Base-by-base conservation (phyloP, 805 yeast genomes). In the Yarrowia sp. region DNA sequence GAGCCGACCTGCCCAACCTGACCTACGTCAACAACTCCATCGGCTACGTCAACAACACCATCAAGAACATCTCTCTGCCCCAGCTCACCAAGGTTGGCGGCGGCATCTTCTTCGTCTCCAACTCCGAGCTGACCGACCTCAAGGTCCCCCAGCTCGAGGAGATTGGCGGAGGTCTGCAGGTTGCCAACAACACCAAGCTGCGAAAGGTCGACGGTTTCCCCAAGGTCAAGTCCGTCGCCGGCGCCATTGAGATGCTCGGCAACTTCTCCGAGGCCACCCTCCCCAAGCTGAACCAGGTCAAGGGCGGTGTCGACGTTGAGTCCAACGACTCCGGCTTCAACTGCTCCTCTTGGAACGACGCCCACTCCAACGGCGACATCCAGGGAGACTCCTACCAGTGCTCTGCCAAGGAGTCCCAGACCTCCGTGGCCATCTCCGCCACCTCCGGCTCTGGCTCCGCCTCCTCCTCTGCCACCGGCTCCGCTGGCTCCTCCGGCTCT, bases 111-210 rank as follows among this genome's bases (percentile, higher is more conserved):
- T 81, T 95, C 76, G 82, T 82, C 78, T 83, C 88, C 74, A 95
- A 95, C 86, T 84, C 85, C 71, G 85, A 89, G 68, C 86, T 95
- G 79, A 85, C 86, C 75, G 84, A 82, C 74, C 73, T 90, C 70
- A 87, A 88, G 73, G 89, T 92, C 84, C 82, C 90, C 66, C 79
- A 84, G 78, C 86, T 95, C 81, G 83, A 87, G 71, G 72, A 85
- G 63, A 83, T 95, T 76, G 96, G 94, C 79, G 98, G 99, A 86
- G 99, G 97, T 81, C 90, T 95, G 80, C 88, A 86, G 75, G 83
- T 95, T 77, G 87, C 90, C 72, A 91, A 92, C 87, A 95, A 95
- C 89, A 82, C 91, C 73, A 80, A 84, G 68, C 87, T 94, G 78
- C 79, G 78, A 63, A 75, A 84, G 70, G 83, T 94, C 77, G 83